A percentile compares a stretch with the other conserved stretches of the same genome.
phyloP scores from a whole-genome alignment of 192 early-diverging fungal species.

The Cetraspora pellucida region DNA sequence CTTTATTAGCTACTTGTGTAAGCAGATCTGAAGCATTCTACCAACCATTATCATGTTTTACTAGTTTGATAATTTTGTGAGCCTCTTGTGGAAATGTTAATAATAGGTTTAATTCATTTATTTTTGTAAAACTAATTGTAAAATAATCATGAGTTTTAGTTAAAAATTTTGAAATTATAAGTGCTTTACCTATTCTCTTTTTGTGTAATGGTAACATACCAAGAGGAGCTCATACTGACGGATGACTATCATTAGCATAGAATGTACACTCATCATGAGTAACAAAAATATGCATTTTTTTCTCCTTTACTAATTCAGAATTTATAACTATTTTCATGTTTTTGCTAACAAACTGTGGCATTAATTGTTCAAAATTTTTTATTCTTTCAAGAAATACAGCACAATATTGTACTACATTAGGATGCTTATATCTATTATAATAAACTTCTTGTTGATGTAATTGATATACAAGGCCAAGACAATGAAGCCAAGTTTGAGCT shows the following conservation, averaged over 20 bases:
- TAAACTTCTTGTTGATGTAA: neutral
- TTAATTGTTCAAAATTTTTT: neutral
- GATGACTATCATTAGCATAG: no score
- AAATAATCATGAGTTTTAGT: no score
- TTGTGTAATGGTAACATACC: no score
- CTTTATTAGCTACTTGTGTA: no score
- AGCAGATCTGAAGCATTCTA: no score
- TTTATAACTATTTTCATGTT: neutral
- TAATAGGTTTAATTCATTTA: neutral
- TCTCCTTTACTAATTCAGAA: no score
- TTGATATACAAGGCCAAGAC: neutral
- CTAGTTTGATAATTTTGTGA: neutral
- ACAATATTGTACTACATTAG: neutral
- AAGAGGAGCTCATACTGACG: neutral
- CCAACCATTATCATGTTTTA: conserved; percentile 5
- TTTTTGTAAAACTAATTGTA: neutral
- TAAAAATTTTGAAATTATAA: neutral
- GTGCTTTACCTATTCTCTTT: no score
- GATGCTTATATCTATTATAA: neutral
- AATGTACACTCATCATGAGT: neutral
- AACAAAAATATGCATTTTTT: neutral
- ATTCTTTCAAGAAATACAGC: neutral
- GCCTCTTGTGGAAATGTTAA: neutral
- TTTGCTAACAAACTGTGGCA: neutral
- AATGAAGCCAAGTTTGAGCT: neutral